Conservation (phyloP, 2,329 filamentous ascomycete genomes). For the Mycosphaerella sp. region DNA sequence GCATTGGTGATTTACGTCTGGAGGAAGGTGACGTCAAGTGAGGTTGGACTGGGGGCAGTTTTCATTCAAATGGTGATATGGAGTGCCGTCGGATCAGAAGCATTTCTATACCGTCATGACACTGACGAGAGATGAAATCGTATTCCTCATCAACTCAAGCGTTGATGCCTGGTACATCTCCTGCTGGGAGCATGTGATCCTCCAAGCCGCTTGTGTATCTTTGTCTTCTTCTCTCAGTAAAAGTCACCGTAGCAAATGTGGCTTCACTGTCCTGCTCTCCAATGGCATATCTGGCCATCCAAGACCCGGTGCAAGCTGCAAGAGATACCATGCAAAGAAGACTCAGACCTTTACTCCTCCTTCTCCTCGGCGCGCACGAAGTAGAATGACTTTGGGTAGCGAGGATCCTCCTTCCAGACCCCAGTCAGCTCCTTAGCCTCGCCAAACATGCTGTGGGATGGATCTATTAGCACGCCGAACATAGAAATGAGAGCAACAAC, state of each 20-base stretch:
- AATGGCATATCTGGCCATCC: conserved; percentile 1
- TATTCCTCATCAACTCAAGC: background rate
- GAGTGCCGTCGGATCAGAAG: conserved; percentile 6
- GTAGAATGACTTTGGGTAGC: conserved; percentile 32
- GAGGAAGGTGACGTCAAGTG: conserved; percentile 6
- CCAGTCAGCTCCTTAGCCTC: conserved; percentile 33
- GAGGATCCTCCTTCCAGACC: conserved; percentile 33
- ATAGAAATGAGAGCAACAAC: background rate
- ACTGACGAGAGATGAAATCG: conserved; percentile 1
- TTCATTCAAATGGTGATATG: conserved; percentile 1
- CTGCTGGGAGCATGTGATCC: background rate
- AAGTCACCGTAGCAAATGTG: conserved; percentile 1
- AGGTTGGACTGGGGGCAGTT: conserved; percentile 8
- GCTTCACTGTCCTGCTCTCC: conserved; percentile 7
- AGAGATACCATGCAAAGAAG: background rate
- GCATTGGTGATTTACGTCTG: conserved; percentile 17
- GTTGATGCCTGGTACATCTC: conserved; percentile 4
- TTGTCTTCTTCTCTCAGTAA: background rate
- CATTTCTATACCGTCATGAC: background rate
- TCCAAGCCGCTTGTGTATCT: background rate
- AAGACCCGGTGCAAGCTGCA: conserved; percentile 2
- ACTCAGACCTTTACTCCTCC: conserved; percentile 13
- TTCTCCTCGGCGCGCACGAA: conserved; percentile 31
- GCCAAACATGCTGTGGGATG: conserved; percentile 26
- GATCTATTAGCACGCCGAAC: background rate